Base-by-base conservation (phyloP, 768 basidiomycete genomes). In the Melanogaster broomeanus region DNA sequence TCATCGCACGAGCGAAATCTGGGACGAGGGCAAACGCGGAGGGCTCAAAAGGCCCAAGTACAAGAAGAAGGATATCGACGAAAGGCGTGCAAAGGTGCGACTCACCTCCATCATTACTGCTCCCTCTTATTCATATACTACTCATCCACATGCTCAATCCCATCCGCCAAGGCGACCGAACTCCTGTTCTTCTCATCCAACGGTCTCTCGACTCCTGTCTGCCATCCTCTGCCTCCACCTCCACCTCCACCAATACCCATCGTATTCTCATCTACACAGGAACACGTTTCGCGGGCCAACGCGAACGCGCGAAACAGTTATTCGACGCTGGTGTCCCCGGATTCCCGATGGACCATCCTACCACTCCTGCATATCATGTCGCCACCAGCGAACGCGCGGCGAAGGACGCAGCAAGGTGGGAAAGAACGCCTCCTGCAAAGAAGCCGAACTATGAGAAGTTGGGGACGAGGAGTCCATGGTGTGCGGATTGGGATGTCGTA, bases 381-480 rank as follows among this genome's bases (percentile, higher is more conserved):
- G 80, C 81, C 66, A 77, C 80, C 42, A 63, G 67, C 3, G 64
- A 74, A 18, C 75, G 74, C n/a, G 87, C 74, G 25, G 64, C 61
- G 2, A 74, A 81, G 55, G 88, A 88, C 35, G 73, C 72, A 38
- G 77, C 65, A 21, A 72, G 71, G n/a, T 97, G 93, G 93, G 79
- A 81, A 44, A 72, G 85, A 49, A 90, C 86, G 48, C 95, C 96
- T 15, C 87, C 89, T 8, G 94, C 91, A 6, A 98, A 97, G 71
- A 77, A 91, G 50, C 75, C 81, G 9, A 90, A 88, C 59, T 93
- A 77, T 55, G 74, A 72, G 19, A 84, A 80, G 54, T 60, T 92
- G 38, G 84, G 80, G 5, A 85, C 81, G 0, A 65, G 74, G 48
- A 85, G 81, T 62, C 88, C 92, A 1, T 98, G 87, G 85, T 71